Evolutionary conservation across 2,329 filamentous ascomycete species (phyloP).

Genomic region (Nemania diffusa): DNA sequence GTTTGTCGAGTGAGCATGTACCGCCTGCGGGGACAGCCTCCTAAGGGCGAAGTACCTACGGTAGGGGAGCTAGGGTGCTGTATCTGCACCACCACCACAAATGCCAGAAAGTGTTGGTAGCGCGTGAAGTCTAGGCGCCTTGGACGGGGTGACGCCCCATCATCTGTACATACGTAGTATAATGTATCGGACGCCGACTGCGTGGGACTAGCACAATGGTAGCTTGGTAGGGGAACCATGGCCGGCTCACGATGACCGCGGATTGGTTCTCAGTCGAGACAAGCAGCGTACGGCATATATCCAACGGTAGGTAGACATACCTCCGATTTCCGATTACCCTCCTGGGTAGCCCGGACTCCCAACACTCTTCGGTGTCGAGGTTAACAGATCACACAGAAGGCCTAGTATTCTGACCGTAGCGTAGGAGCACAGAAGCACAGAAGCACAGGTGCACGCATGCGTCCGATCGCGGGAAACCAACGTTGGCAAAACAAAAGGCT

Average conservation of each 20-base stretch:
- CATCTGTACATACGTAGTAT: conserved; percentile 20
- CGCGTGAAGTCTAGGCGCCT: conserved; percentile 20
- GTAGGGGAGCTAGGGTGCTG: no score
- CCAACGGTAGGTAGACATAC: not conserved
- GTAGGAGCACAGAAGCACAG: conserved; percentile 22
- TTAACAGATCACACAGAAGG: conserved; percentile 3
- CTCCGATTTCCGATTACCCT: not conserved
- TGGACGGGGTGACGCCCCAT: conserved; percentile 14
- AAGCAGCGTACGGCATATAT: not conserved
- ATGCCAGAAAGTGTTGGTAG: not conserved
- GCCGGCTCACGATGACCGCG: conserved; percentile 10
- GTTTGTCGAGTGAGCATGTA: conserved; percentile 4
- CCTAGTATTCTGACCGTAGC: conserved; percentile 8
- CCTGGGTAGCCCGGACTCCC: conserved; percentile 3
- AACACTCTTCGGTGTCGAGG: not conserved
- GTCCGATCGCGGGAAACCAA: conserved; percentile 30
- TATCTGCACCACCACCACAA: not conserved
- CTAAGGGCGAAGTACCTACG: not conserved
- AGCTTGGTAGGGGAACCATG: conserved; percentile 20
- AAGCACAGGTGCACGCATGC: conserved; percentile 31
- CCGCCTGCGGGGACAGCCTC: conserved; percentile 8
- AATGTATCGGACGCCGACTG: conserved; percentile 37
- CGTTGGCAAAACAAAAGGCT: not conserved
- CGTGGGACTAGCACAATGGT: conserved; percentile 35
- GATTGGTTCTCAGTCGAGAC: conserved; percentile 20